A percentile compares a stretch with the other conserved stretches of the same genome.
phyloP scores from a whole-genome alignment of 106 monocot species.

The Xerophyta viscosa region DNA sequence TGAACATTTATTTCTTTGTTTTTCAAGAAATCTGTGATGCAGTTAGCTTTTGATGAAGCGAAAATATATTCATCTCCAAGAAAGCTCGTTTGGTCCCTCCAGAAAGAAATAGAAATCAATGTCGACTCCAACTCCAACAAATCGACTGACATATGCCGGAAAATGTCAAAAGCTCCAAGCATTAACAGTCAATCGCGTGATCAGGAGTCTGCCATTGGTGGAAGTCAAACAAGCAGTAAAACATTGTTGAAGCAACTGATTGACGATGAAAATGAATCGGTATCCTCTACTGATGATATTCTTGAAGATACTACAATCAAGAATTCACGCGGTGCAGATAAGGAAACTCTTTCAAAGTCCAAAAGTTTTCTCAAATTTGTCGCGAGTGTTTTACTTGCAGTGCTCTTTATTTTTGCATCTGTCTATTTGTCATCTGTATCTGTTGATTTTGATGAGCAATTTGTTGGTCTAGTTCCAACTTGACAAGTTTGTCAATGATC shows the following conservation, averaged over 20 bases:
- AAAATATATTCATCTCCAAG: conserved; percentile 61
- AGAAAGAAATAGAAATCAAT: conserved; percentile 23
- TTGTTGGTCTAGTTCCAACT: conserved; percentile 44
- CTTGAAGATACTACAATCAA: conserved; percentile 7
- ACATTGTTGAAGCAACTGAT: background rate
- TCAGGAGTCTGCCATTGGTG: background rate
- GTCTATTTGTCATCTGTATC: conserved; percentile 14
- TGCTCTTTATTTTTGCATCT: conserved; percentile 22
- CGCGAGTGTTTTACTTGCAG: conserved; percentile 15
- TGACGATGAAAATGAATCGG: conserved; percentile 33
- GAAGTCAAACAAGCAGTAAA: background rate
- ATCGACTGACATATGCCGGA: background rate
- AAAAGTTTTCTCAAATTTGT: conserved; percentile 3
- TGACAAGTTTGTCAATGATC: background rate
- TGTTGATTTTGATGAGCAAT: conserved; percentile 15
- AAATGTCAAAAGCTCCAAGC: background rate
- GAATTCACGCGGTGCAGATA: background rate
- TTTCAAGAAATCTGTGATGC: conserved; percentile 31
- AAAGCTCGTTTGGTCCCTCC: conserved; percentile 74
- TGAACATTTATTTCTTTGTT: background rate
- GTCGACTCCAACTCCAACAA: too few relatives aligned
- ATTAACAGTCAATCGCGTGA: background rate
- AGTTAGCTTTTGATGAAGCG: conserved; percentile 35
- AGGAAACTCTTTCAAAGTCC: background rate
- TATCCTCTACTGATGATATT: conserved; percentile 49